These are phyloP conservation scores for Sporothrix mexicana DNA, from an alignment of 2,329 filamentous ascomycete species.

Conservation along the genomic window DNA sequence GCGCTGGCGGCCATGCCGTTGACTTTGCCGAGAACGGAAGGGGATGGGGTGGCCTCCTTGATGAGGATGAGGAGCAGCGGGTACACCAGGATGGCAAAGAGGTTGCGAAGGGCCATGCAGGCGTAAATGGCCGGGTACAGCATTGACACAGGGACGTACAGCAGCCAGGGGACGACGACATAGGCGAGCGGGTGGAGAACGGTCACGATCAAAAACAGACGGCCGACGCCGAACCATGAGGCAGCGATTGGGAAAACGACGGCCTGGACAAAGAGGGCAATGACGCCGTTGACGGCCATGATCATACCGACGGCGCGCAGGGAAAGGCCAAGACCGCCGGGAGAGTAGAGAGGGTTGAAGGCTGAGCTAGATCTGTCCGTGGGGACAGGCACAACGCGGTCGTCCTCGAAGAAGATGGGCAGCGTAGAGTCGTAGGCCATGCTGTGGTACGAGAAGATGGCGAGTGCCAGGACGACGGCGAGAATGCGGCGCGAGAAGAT, in stretches of 20 bases:
- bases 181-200: slow-evolving; percentile 68
- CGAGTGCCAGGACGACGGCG: slow-evolving; percentile 79
- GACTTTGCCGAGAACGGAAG: slow-evolving; percentile 64
- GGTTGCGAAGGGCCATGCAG: slow-evolving; percentile 63
- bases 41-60: slow-evolving; percentile 67
- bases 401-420: slow-evolving; percentile 90
- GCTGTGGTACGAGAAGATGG: slow-evolving; percentile 91
- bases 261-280: slow-evolving; percentile 75
- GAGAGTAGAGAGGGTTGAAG: slow-evolving; percentile 58
- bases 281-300: slow-evolving; percentile 62
- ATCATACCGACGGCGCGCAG: slow-evolving; percentile 66
- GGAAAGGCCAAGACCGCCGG: slow-evolving; percentile 67
- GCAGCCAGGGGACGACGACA: slow-evolving; percentile 62
- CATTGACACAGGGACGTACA: slow-evolving; percentile 58
- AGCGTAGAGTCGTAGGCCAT: slow-evolving; percentile 94
- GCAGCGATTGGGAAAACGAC: slow-evolving; percentile 69
- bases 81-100: slow-evolving; percentile 68
- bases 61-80: slow-evolving; percentile 70
- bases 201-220: slow-evolving; percentile 63
- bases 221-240: slow-evolving; percentile 62
- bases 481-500: slow-evolving; percentile 68
- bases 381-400: slow-evolving; percentile 52
- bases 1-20: slow-evolving; percentile 71
- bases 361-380: slow-evolving; percentile 34
- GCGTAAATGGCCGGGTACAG: slow-evolving; percentile 64